Evolutionary conservation across 768 basidiomycete species (phyloP).

Genomic region (Hebeloma cylindrosporum): DNA sequence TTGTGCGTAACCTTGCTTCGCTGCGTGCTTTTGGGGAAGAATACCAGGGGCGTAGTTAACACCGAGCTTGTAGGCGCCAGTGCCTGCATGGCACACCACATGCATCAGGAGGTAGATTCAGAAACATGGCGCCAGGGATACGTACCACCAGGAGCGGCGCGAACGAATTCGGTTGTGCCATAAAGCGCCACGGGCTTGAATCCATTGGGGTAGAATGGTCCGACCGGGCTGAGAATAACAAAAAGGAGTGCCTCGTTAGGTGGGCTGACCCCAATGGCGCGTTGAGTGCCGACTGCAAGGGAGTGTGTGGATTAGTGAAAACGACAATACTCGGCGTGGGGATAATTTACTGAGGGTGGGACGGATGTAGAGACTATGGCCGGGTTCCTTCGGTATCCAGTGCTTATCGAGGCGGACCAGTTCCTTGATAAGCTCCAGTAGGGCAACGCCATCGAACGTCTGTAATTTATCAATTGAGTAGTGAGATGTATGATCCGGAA

Average conservation of each 20-base stretch:
- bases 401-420: slow-evolving; percentile 80
- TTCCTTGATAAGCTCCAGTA: slow-evolving; percentile 81
- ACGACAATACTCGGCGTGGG: neutral
- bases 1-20: slow-evolving; percentile 76
- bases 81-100: slow-evolving; percentile 43
- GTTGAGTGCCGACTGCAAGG: slow-evolving; percentile 70
- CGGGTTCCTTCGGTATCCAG: slow-evolving; percentile 89
- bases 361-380: slow-evolving; percentile 90
- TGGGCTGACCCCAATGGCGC: slow-evolving; percentile 67
- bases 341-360: slow-evolving; percentile 60
- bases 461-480: slow-evolving; percentile 24
- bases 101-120: neutral
- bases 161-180: slow-evolving; percentile 80
- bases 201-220: slow-evolving; percentile 82
- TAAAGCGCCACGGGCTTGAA: slow-evolving; percentile 92
- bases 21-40: slow-evolving; percentile 79
- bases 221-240: slow-evolving; percentile 80
- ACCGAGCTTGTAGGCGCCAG: slow-evolving; percentile 85
- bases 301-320: slow-evolving; percentile 1
- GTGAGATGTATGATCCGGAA: neutral
- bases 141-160: slow-evolving; percentile 83
- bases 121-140: neutral
- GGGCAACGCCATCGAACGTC: slow-evolving; percentile 76
- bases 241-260: slow-evolving; percentile 83
- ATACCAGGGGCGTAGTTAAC: slow-evolving; percentile 90